Percentiles rank a stretch among this genome's conserved stretches.
Evolutionary conservation across 495 filamentous ascomycete species (phyloP).

Genomic region (Xylaria castorea): DNA sequence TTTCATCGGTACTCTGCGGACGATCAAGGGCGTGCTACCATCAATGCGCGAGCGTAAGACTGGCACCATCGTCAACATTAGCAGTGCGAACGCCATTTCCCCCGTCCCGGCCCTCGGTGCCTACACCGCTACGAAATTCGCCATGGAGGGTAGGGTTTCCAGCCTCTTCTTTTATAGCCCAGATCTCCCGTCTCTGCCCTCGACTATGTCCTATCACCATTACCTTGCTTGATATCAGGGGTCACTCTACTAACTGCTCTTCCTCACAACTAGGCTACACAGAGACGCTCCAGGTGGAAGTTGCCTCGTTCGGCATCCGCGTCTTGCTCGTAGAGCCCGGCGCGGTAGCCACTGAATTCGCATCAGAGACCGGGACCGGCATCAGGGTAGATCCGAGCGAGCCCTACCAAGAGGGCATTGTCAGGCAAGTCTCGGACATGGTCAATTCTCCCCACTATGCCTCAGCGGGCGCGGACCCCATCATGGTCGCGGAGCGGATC

Average conservation of each 20-base stretch:
- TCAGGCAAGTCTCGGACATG: constrained; percentile 4
- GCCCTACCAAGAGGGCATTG: constrained; percentile 27
- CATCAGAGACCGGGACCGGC: constrained; percentile 20
- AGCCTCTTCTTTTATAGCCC: neutral
- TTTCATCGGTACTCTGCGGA: constrained; percentile 51
- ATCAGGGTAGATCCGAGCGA: constrained; percentile 27
- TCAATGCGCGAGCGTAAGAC: constrained; percentile 50
- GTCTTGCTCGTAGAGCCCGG: constrained; percentile 48
- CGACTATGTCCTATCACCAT: neutral
- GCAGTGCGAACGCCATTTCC: constrained; percentile 38
- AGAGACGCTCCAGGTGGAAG: constrained; percentile 41
- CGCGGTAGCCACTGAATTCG: constrained; percentile 26
- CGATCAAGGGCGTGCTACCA: constrained; percentile 56
- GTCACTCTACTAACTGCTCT: neutral
- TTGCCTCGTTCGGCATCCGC: constrained; percentile 47
- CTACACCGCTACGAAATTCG: constrained; percentile 55
- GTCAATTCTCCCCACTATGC: neutral
- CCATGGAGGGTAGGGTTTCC: constrained; percentile 42
- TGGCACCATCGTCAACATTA: constrained; percentile 53
- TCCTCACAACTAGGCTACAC: constrained; percentile 30
- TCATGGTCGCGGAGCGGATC: constrained; percentile 48
- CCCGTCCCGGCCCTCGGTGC: constrained; percentile 35
- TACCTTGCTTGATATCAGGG: neutral
- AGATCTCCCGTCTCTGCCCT: neutral
- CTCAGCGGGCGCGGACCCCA: constrained; percentile 21